Evolutionary conservation across 2,329 filamentous ascomycete species (phyloP).

Genomic region (Bipolaris cookei): DNA sequence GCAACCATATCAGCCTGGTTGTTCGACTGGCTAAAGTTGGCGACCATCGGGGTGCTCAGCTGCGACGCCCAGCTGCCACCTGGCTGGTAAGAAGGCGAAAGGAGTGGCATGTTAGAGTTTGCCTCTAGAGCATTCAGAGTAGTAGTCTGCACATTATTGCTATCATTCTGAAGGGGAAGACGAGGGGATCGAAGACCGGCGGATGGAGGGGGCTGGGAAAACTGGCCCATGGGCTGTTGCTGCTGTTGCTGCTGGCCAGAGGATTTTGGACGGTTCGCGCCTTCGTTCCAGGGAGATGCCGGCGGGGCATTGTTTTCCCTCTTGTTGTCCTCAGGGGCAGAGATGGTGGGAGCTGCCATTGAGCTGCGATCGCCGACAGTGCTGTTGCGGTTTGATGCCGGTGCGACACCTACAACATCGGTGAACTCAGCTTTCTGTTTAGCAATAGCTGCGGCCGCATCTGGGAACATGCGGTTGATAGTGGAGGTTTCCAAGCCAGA

Average conservation of each 20-base stretch:
- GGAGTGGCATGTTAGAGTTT: conserved; percentile 75
- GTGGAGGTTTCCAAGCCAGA: conserved; percentile 92
- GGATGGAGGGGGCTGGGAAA: conserved; percentile 76
- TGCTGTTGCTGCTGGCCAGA: conserved; percentile 66
- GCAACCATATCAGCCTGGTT: conserved; percentile 96
- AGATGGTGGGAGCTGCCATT: conserved; percentile 75
- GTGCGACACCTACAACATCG: conserved; percentile 88
- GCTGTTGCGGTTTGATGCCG: conserved; percentile 92
- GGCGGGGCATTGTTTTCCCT: conserved; percentile 66
- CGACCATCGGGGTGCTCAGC: conserved; percentile 95
- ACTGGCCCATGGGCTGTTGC: conserved; percentile 84
- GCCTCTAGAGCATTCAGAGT: conserved; percentile 77
- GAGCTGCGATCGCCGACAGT: conserved; percentile 77
- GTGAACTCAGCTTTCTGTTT: conserved; percentile 98
- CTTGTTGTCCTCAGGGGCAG: conserved; percentile 69
- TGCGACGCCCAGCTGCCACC: conserved; percentile 98
- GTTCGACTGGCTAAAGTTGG: conserved; percentile 72
- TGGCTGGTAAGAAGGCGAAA: conserved; percentile 78
- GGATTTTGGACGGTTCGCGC: conserved; percentile 72
- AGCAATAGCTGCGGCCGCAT: conserved; percentile 96
- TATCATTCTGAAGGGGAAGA: conserved; percentile 68
- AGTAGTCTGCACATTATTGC: conserved; percentile 78
- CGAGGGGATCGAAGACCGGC: conserved; percentile 82
- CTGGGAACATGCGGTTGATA: conserved; percentile 99
- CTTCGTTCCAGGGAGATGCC: conserved; percentile 80